Percentiles rank a stretch among this genome's conserved stretches.
phyloP scores from a whole-genome alignment of 2,329 filamentous ascomycete genomes.

The Acephala macrosclerotiorum region DNA sequence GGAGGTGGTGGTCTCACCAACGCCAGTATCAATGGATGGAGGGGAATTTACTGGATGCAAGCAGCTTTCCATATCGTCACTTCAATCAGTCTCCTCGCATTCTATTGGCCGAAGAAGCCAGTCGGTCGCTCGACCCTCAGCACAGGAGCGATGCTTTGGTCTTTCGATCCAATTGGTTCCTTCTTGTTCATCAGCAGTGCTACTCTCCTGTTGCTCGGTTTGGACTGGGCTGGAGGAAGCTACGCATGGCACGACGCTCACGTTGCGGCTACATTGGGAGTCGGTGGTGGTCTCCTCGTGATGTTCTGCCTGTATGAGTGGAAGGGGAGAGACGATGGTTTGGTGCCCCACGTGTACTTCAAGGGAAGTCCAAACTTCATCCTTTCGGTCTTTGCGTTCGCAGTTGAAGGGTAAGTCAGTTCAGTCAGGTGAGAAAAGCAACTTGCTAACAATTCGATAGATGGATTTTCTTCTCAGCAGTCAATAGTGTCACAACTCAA shows the following conservation, averaged over 20 bases:
- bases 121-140: slow-evolving; percentile 48
- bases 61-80: slow-evolving; percentile 58
- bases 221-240: slow-evolving; percentile 56
- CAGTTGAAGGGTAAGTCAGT: slow-evolving; percentile 55
- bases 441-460: slow-evolving; percentile 21
- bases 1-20: slow-evolving; percentile 61
- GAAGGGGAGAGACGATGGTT: slow-evolving; percentile 60
- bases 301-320: slow-evolving; percentile 52
- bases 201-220: slow-evolving; percentile 53
- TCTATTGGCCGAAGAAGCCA: slow-evolving; percentile 52
- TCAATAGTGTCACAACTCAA: slow-evolving; percentile 58
- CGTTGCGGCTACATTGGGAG: slow-evolving; percentile 43
- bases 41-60: slow-evolving; percentile 66
- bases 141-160: slow-evolving; percentile 52
- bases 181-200: slow-evolving; percentile 51
- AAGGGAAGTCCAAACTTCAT: slow-evolving; percentile 60
- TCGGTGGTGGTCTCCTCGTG: slow-evolving; percentile 41
- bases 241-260: slow-evolving; percentile 44
- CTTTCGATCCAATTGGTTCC: slow-evolving; percentile 56
- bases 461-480: slow-evolving; percentile 63
- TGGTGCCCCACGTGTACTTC: slow-evolving; percentile 64
- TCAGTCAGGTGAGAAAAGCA: not conserved
- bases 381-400: slow-evolving; percentile 61
- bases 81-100: slow-evolving; percentile 53
- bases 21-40: slow-evolving; percentile 55